Conservation (phyloP, 345 rosid species). For the Theobroma cacao region DNA sequence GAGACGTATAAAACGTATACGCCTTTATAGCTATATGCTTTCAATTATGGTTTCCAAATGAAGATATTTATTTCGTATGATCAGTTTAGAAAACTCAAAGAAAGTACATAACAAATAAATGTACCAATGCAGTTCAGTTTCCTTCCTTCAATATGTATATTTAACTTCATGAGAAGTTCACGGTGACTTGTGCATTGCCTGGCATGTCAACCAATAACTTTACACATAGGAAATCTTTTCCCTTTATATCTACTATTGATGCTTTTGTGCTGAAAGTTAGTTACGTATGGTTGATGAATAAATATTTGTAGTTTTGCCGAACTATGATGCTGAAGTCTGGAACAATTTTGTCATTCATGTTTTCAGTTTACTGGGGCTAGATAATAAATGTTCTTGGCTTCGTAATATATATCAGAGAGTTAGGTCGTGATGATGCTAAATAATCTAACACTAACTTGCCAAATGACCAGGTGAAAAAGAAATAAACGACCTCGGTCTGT, state of each 20-base stretch:
- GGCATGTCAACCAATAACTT: background rate
- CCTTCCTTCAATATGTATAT: background rate
- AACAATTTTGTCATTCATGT: background rate
- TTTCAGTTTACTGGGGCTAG: background rate
- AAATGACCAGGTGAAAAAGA: constrained; percentile 26
- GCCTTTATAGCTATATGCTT: background rate
- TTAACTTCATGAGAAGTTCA: background rate
- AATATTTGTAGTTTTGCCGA: too few species aligned
- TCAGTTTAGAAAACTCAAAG: background rate
- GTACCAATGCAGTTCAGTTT: background rate
- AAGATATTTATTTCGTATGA: too few species aligned
- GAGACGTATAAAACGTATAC: background rate
- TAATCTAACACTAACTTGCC: background rate
- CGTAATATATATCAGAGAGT: background rate
- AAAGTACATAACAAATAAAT: background rate
- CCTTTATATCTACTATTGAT: too few species aligned
- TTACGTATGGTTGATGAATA: too few species aligned
- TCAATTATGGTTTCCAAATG: background rate
- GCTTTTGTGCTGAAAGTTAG: too few species aligned
- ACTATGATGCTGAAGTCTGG: too few species aligned
- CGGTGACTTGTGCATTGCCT: background rate
- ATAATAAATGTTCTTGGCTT: background rate
- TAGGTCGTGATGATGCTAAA: background rate
- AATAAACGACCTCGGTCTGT: constrained; percentile 27
- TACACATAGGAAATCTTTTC: too few species aligned